phyloP scores from a whole-genome alignment of 1,284 basidiomycete species.

The Malassezia equina region DNA sequence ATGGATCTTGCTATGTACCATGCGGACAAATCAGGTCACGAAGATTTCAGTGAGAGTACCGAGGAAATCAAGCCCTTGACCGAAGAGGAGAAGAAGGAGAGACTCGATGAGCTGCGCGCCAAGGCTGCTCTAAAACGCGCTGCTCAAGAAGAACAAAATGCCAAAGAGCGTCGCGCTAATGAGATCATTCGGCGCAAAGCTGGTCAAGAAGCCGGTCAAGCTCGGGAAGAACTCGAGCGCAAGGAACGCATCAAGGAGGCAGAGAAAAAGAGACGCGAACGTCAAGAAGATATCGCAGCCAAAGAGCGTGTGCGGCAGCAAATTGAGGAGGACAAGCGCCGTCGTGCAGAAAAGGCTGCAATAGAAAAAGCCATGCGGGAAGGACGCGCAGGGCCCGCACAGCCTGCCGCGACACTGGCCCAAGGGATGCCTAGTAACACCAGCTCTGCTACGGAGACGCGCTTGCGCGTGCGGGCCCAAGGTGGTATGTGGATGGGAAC shows the following conservation, averaged over 20 bases:
- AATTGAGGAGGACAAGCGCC: constrained; percentile 45
- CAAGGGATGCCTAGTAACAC: constrained; percentile 15
- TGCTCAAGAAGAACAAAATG: constrained; percentile 32
- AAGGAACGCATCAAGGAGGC: constrained; percentile 44
- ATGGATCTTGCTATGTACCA: constrained; percentile 83
- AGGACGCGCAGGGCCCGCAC: constrained; percentile 5
- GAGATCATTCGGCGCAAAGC: constrained; percentile 46
- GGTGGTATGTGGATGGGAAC: constrained; percentile 42
- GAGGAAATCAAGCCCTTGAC: constrained; percentile 92
- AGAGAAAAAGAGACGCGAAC: constrained; percentile 38
- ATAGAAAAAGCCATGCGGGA: constrained; percentile 39
- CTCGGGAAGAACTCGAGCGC: constrained; percentile 40
- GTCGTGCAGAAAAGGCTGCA: constrained; percentile 38
- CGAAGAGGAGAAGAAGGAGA: constrained; percentile 80
- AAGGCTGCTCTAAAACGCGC: constrained; percentile 40
- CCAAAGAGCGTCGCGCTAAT: constrained; percentile 34
- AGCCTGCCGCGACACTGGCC: constrained; percentile 5
- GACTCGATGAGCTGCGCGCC: constrained; percentile 58
- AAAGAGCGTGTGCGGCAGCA: constrained; percentile 41
- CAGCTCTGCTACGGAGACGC: constrained; percentile 31
- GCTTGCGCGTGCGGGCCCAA: constrained; percentile 35
- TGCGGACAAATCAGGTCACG: constrained; percentile 87
- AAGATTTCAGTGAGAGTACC: constrained; percentile 74
- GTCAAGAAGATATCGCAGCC: constrained; percentile 29
- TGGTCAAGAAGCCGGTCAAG: constrained; percentile 33